Percentiles rank a stretch among this genome's conserved stretches.
phyloP scores from a whole-genome alignment of 2,329 filamentous ascomycete species.

The Cercospora nicotianae region DNA sequence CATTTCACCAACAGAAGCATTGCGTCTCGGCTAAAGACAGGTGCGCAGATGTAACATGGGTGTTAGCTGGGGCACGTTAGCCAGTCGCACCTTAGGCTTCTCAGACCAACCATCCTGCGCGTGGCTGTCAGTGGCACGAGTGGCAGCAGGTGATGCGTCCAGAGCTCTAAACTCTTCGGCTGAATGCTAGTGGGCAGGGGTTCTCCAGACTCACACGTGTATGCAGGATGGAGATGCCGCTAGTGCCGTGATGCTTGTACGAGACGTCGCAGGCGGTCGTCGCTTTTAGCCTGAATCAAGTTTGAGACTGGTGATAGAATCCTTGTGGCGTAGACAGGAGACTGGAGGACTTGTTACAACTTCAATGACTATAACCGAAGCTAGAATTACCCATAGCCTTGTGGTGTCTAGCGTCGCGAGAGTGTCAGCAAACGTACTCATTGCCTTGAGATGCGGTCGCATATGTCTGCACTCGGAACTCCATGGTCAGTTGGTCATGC shows the following conservation, averaged over 20 bases:
- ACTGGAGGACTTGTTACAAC: not conserved
- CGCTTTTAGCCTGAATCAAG: constrained; percentile 10
- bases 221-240: constrained; percentile 6
- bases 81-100: not conserved
- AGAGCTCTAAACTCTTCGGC: constrained; percentile 8
- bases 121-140: not conserved
- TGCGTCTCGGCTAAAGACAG: constrained; percentile 10
- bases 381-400: not conserved
- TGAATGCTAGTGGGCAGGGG: constrained; percentile 14
- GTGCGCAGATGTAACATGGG: not conserved
- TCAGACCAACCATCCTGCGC: not conserved
- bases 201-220: constrained; percentile 14
- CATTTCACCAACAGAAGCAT: constrained; percentile 1
- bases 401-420: not conserved
- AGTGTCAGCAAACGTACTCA: not conserved
- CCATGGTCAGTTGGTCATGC: not conserved
- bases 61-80: not conserved
- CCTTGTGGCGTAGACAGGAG: not conserved
- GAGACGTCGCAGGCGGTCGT: not conserved
- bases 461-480: not conserved
- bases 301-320: not conserved
- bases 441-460: not conserved
- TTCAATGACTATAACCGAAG: not conserved
- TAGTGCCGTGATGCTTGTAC: constrained; percentile 1
- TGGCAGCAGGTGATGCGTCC: not conserved